Conservation (phyloP, 2,329 filamentous ascomycete genomes). For the Monilinia polystroma region DNA sequence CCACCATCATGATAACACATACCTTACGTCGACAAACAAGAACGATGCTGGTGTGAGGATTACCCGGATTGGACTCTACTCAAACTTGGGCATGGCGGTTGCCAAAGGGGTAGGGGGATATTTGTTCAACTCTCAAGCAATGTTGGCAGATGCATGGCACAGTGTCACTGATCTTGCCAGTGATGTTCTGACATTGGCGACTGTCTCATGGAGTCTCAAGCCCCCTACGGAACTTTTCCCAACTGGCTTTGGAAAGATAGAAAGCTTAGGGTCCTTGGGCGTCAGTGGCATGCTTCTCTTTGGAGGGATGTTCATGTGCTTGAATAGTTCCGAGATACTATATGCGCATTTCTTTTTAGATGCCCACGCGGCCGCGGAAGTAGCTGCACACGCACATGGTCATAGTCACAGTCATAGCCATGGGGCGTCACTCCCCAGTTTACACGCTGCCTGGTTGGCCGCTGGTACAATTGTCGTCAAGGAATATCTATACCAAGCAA, state of each 20-base stretch:
- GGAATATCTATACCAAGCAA: slow-evolving; percentile 95
- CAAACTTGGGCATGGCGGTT: slow-evolving; percentile 92
- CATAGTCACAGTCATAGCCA: slow-evolving; percentile 69
- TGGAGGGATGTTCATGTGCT: slow-evolving; percentile 90
- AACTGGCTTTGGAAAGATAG: slow-evolving; percentile 93
- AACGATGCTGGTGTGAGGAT: slow-evolving; percentile 92
- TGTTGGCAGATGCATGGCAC: slow-evolving; percentile 93
- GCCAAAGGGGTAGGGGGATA: slow-evolving; percentile 91
- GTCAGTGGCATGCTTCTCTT: slow-evolving; percentile 88
- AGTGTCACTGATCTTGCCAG: slow-evolving; percentile 93
- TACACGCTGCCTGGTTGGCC: slow-evolving; percentile 94
- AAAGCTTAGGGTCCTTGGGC: slow-evolving; percentile 88
- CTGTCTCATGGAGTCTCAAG: slow-evolving; percentile 88
- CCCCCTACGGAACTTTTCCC: slow-evolving; percentile 83
- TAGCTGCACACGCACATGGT: slow-evolving; percentile 56
- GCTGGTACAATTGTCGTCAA: slow-evolving; percentile 87
- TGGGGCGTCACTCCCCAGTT: slow-evolving; percentile 67
- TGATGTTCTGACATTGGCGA: slow-evolving; percentile 89
- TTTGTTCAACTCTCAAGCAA: slow-evolving; percentile 89
- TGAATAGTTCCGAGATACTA: slow-evolving; percentile 68
- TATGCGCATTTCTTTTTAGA: slow-evolving; percentile 73
- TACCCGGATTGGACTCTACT: slow-evolving; percentile 81
- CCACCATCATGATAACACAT: slow-evolving; percentile 80
- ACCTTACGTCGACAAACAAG: slow-evolving; percentile 78
- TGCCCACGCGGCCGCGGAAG: slow-evolving; percentile 51